Percentiles rank a stretch among this genome's conserved stretches.
Conservation (phyloP, 2,329 filamentous ascomycete genomes). For the Cyanodermella asteris region DNA sequence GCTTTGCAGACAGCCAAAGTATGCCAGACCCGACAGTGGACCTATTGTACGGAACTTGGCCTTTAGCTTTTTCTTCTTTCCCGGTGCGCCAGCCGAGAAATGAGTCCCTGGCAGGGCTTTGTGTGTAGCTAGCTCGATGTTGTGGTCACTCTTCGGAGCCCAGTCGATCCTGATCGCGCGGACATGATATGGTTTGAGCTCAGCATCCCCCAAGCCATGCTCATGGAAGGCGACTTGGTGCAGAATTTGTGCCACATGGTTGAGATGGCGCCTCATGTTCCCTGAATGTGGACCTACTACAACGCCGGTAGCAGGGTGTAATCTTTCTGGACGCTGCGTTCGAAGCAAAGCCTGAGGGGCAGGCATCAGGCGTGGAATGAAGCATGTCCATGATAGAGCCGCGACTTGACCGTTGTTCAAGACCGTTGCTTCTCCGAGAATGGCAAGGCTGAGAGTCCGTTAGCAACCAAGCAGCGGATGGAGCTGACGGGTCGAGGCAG, state of each 20-base stretch:
- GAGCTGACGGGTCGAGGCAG: too few relatives aligned
- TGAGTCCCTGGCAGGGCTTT: too few relatives aligned
- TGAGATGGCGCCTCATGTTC: conserved; percentile 3
- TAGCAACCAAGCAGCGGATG: not conserved
- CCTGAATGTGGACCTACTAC: conserved; percentile 6
- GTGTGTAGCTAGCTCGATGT: too few relatives aligned
- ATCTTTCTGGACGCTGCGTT: conserved; percentile 5
- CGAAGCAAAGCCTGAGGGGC: conserved; percentile 8
- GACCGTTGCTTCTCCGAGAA: conserved; percentile 7
- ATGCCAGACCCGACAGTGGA: too few relatives aligned
- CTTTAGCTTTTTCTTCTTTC: too few relatives aligned
- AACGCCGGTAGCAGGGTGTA: conserved; percentile 5
- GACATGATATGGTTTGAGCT: conserved; percentile 5
- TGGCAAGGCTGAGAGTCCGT: conserved; percentile 5
- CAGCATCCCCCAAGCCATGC: too few relatives aligned
- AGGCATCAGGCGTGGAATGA: conserved; percentile 7
- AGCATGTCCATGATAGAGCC: conserved; percentile 5
- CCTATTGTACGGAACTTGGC: too few relatives aligned
- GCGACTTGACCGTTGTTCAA: conserved; percentile 6
- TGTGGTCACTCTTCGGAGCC: too few relatives aligned
- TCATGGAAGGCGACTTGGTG: too few relatives aligned
- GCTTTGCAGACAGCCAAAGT: too few relatives aligned
- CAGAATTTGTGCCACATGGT: conserved; percentile 7
- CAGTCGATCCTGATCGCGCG: conserved; percentile 6
- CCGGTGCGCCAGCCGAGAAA: too few relatives aligned